Conservation (phyloP, 306 rosid genomes). For the Castanea crenata region DNA sequence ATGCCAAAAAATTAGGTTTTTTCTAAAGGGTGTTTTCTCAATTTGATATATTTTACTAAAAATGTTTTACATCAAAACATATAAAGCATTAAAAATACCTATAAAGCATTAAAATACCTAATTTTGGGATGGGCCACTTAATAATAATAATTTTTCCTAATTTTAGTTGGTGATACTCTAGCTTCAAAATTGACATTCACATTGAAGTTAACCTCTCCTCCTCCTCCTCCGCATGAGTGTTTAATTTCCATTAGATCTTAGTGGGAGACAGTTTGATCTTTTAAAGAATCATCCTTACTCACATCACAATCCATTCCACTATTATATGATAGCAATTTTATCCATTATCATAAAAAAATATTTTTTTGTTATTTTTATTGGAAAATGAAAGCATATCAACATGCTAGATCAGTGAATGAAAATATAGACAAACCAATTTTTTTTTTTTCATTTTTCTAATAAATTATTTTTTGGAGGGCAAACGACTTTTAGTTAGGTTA, state of each 20-base stretch:
- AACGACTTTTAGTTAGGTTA: too few relatives aligned
- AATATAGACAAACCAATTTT: neutral
- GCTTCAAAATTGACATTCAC: too few relatives aligned
- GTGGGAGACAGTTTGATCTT: neutral
- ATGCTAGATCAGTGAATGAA: neutral
- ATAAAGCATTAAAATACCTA: too few relatives aligned
- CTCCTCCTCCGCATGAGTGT: neutral
- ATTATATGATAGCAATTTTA: neutral
- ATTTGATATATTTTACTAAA: too few relatives aligned
- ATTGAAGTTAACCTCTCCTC: neutral
- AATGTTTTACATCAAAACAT: too few relatives aligned
- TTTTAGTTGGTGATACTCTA: neutral
- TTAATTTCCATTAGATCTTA: neutral
- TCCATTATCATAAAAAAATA: too few relatives aligned
- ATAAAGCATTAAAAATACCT: too few relatives aligned
- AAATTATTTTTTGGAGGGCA: neutral
- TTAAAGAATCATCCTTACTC: too few relatives aligned
- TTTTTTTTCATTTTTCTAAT: neutral
- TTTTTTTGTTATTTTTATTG: neutral
- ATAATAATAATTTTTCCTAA: too few relatives aligned
- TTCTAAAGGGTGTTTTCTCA: too few relatives aligned
- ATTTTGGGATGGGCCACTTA: neutral
- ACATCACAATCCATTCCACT: conserved; percentile 10
- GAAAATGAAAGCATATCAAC: neutral
- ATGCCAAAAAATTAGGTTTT: too few relatives aligned